Evolutionary conservation across 176 grass and related monocot species (phyloP).

Genomic region (Thalia dealbata): DNA sequence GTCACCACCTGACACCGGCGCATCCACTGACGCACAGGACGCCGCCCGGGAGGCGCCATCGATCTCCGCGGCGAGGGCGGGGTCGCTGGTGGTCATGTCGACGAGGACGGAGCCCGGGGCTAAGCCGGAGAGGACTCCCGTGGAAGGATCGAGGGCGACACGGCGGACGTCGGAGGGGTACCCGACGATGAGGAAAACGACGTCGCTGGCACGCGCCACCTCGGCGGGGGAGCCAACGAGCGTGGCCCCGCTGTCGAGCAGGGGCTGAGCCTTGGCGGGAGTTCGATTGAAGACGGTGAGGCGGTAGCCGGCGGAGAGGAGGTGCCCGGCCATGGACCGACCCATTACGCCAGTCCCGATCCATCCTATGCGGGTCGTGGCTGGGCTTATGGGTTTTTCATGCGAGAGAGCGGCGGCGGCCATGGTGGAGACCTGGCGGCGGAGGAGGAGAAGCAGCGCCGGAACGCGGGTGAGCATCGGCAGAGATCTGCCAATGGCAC

Average conservation of each 20-base stretch:
- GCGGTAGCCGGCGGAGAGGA: conserved; percentile 65
- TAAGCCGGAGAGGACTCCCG: conserved; percentile 51
- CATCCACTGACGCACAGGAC: conserved; percentile 45
- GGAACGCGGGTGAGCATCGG: conserved; percentile 29
- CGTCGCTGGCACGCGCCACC: conserved; percentile 48
- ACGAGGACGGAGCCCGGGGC: conserved; percentile 61
- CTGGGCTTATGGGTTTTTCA: conserved; percentile 28
- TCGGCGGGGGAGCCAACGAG: conserved; percentile 35
- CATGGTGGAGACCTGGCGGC: conserved; percentile 21
- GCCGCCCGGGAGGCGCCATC: conserved; percentile 24
- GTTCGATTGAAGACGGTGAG: conserved; percentile 85
- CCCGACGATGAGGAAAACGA: conserved; percentile 96
- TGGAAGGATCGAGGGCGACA: conserved; percentile 47
- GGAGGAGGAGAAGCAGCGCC: background rate
- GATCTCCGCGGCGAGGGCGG: conserved; percentile 70
- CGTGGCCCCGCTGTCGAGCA: conserved; percentile 43
- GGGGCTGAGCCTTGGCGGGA: conserved; percentile 47
- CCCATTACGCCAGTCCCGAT: conserved; percentile 94
- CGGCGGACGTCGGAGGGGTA: conserved; percentile 72
- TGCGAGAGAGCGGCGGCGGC: conserved; percentile 16
- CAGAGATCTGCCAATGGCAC: background rate
- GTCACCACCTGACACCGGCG: conserved; percentile 73
- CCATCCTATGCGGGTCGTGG: conserved; percentile 58
- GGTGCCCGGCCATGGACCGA: conserved; percentile 81
- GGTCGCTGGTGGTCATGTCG: conserved; percentile 91